phyloP scores from a whole-genome alignment of 805 yeast genomes.

The Maudiozyma saulgeensis region DNA sequence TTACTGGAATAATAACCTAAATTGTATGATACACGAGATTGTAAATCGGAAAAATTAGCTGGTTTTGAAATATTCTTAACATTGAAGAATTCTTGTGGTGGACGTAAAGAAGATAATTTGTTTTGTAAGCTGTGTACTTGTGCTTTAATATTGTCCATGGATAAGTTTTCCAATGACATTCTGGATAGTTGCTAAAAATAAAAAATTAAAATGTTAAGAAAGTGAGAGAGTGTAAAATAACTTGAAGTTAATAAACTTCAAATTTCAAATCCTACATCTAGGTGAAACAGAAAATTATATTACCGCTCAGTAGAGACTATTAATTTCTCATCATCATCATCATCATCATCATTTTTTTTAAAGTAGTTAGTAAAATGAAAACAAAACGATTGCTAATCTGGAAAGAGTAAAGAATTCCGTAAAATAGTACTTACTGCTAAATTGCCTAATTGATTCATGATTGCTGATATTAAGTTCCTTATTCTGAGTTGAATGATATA shows the following conservation, averaged over 20 bases:
- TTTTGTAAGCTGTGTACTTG: slow-evolving; percentile 48
- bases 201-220: background rate
- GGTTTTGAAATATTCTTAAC: slow-evolving; percentile 86
- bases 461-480: background rate
- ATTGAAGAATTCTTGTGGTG: slow-evolving; percentile 92
- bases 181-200: slow-evolving; percentile 21
- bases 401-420: too few relatives aligned
- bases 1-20: slow-evolving; percentile 81
- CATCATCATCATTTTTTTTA: too few relatives aligned
- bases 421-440: slow-evolving; percentile 6
- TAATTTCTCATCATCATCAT: too few relatives aligned
- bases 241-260: too few relatives aligned
- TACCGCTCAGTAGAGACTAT: too few relatives aligned
- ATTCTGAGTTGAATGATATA: background rate
- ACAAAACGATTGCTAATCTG: too few relatives aligned
- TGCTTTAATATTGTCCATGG: slow-evolving; percentile 29
- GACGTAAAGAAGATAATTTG: slow-evolving; percentile 62
- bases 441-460: slow-evolving; percentile 8
- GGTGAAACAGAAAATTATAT: too few relatives aligned
- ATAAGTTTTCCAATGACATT: slow-evolving; percentile 21
- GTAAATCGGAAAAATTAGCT: slow-evolving; percentile 77
- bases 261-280: too few relatives aligned
- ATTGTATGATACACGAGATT: slow-evolving; percentile 80
- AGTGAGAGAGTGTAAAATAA: too few relatives aligned
- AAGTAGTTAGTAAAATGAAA: background rate